These are phyloP conservation scores for Phaeolepiota aurea DNA, from an alignment of 768 basidiomycete species.

Conservation along the genomic window DNA sequence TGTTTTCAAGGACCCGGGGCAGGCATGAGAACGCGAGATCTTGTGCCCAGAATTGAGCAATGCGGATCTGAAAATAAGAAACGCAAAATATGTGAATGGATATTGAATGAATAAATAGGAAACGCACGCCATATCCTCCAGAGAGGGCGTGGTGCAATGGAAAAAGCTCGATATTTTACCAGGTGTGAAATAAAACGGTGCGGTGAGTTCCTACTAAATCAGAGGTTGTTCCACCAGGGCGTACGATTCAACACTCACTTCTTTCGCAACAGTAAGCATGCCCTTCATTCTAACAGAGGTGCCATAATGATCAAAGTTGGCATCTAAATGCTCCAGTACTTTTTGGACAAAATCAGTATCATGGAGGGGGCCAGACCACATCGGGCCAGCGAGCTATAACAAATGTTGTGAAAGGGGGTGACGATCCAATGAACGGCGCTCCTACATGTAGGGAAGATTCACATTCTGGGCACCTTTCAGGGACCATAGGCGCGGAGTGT, in stretches of 20 bases:
- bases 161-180: constrained; percentile 72
- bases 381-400: constrained; percentile 79
- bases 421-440: constrained; percentile 12
- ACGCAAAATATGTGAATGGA: not conserved
- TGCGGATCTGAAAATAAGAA: constrained; percentile 54
- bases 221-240: not conserved
- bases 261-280: constrained; percentile 86
- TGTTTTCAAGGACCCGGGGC: constrained; percentile 87
- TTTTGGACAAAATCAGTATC: constrained; percentile 63
- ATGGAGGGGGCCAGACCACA: constrained; percentile 93
- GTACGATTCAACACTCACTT: constrained; percentile 41
- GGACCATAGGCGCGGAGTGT: constrained; percentile 56
- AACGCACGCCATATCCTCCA: constrained; percentile 69
- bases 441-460: constrained; percentile 69
- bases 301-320: constrained; percentile 57
- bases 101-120: not conserved
- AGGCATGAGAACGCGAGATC: constrained; percentile 88
- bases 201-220: constrained; percentile 54
- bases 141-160: constrained; percentile 69
- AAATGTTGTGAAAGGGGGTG: not conserved
- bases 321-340: constrained; percentile 67
- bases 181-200: constrained; percentile 87
- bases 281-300: constrained; percentile 86
- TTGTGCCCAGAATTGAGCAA: constrained; percentile 78
- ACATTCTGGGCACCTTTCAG: constrained; percentile 76